These are phyloP conservation scores for Aureobasidium uvarum DNA, from an alignment of 2,329 filamentous ascomycete genomes.

Conservation along the genomic window DNA sequence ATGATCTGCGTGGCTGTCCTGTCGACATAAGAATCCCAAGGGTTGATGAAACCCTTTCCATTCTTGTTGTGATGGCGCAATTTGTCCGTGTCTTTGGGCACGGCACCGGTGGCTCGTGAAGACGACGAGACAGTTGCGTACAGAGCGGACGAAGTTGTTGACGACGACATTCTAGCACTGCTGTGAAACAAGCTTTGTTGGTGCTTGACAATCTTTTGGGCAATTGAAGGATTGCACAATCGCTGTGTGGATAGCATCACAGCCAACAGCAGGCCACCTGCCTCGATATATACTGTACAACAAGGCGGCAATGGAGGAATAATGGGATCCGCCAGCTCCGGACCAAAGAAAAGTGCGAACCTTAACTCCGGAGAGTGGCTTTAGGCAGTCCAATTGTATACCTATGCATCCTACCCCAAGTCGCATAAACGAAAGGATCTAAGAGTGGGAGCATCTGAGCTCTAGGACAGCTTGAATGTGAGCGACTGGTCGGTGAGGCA, in stretches of 20 bases:
- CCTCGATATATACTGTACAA: neutral
- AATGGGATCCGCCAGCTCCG: neutral
- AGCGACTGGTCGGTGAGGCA: neutral
- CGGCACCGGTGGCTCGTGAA: constrained; percentile 38
- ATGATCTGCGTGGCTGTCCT: constrained; percentile 39
- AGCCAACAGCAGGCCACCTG: neutral
- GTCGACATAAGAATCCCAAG: constrained; percentile 55
- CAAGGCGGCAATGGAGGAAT: neutral
- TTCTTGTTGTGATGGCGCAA: constrained; percentile 53
- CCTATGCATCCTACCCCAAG: neutral
- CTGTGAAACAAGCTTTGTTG: constrained; percentile 8
- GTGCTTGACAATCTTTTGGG: neutral
- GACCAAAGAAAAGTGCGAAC: neutral
- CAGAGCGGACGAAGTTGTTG: constrained; percentile 38
- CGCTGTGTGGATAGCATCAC: constrained; percentile 15
- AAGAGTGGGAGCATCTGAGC: neutral
- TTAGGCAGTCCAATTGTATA: neutral
- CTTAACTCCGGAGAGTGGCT: constrained; percentile 2
- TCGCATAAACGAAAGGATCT: neutral
- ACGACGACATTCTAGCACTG: constrained; percentile 34
- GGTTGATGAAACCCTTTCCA: constrained; percentile 57
- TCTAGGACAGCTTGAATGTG: neutral
- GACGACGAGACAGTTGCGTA: constrained; percentile 46
- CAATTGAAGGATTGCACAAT: constrained; percentile 21
- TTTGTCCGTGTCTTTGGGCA: constrained; percentile 47